Evolutionary conservation across 2,329 filamentous ascomycete species (phyloP).

Genomic region (Apiospora rasikravindrae): DNA sequence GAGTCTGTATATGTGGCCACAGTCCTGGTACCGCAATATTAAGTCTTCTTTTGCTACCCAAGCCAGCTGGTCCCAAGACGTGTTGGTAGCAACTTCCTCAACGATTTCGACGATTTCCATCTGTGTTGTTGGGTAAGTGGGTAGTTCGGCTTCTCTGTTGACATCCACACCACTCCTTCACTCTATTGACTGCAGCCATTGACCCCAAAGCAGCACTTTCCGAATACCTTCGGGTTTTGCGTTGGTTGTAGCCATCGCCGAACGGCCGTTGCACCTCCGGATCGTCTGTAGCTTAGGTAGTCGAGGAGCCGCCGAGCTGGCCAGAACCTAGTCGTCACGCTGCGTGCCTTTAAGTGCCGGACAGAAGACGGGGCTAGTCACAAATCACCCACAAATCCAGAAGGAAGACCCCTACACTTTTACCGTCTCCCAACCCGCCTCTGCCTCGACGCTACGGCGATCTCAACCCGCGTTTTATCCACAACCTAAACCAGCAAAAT

Average conservation of each 20-base stretch:
- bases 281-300: not conserved
- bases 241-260: not conserved
- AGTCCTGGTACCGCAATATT: not conserved
- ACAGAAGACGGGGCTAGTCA: not conserved
- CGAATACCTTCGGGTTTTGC: not conserved
- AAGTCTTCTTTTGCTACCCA: not conserved
- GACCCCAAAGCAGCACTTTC: not conserved
- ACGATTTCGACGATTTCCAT: not conserved
- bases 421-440: not conserved
- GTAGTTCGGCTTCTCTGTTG: not conserved
- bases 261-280: not conserved
- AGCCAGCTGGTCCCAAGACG: not conserved
- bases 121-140: too few relatives aligned
- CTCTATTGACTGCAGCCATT: not conserved
- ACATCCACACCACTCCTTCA: not conserved
- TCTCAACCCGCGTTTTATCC: not conserved
- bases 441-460: not conserved
- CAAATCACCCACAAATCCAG: not conserved
- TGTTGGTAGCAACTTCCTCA: not conserved
- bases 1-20: not conserved
- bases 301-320: not conserved
- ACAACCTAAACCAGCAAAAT: not conserved
- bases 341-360: not conserved
- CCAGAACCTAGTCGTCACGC: not conserved
- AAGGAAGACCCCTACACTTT: not conserved